Conservation (phyloP, 345 rosid genomes). For the Raphanus sativus region DNA sequence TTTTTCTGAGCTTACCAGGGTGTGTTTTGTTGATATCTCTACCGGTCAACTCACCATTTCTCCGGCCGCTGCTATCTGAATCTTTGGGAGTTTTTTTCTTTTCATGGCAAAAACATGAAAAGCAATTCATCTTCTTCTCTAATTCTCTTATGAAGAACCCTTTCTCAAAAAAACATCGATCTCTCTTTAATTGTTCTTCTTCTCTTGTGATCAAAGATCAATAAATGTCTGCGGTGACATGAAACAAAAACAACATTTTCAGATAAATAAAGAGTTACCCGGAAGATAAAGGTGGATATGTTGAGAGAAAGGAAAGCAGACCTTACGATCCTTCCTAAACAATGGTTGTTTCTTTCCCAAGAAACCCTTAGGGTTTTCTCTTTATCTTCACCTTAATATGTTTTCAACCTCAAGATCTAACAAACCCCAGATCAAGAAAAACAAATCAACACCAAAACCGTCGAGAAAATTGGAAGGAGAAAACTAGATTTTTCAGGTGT, state of each 20-base stretch:
- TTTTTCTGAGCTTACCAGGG: constrained; percentile 28
- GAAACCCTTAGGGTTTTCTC: constrained; percentile 33
- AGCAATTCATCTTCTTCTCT: constrained; percentile 62
- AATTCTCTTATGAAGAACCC: not conserved
- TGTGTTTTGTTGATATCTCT: constrained; percentile 41
- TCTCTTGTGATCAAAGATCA: not conserved
- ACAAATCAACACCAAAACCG: constrained; percentile 12
- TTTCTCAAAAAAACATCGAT: not conserved
- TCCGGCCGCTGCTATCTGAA: constrained; percentile 33
- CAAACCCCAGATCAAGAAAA: constrained; percentile 27
- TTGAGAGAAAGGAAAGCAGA: constrained; percentile 21
- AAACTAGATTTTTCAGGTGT: constrained; percentile 14
- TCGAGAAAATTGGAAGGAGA: constrained; percentile 17
- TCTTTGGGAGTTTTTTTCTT: constrained; percentile 40
- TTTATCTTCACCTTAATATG: not conserved
- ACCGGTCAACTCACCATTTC: constrained; percentile 30
- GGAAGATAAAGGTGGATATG: not conserved
- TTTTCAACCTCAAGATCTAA: constrained; percentile 1
- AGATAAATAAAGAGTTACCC: constrained; percentile 6
- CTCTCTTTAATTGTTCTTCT: not conserved
- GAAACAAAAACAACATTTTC: not conserved
- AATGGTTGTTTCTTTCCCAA: constrained; percentile 24
- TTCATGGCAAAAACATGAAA: constrained; percentile 68
- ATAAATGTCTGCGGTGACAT: constrained; percentile 17
- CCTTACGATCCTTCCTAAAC: constrained; percentile 23